Evolutionary conservation across 2,329 filamentous ascomycete genomes (phyloP).

Genomic region (Acephala macrosclerotiorum): DNA sequence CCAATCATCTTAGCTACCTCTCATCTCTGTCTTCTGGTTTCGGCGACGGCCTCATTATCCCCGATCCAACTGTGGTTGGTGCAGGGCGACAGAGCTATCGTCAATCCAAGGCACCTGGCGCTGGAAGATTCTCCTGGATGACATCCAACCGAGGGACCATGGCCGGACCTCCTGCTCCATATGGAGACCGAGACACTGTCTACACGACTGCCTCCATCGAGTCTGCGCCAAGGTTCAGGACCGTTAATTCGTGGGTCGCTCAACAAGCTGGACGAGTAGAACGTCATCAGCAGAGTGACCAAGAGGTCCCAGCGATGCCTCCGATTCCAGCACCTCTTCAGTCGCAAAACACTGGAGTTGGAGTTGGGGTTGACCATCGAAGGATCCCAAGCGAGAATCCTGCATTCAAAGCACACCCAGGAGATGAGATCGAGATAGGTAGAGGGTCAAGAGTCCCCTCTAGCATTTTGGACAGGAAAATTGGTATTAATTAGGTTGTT

Average conservation of each 20-base stretch:
- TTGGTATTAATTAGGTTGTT: constrained; percentile 32
- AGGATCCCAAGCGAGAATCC: constrained; percentile 40
- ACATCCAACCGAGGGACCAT: constrained; percentile 18
- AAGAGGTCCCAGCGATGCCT: constrained; percentile 42
- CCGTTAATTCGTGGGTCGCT: constrained; percentile 68
- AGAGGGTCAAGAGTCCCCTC: constrained; percentile 41
- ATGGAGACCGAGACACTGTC: constrained; percentile 41
- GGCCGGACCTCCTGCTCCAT: constrained; percentile 21
- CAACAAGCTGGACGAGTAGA: constrained; percentile 65
- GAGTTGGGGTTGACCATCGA: constrained; percentile 30
- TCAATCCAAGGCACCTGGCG: constrained; percentile 31
- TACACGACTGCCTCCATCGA: constrained; percentile 43
- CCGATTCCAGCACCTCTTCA: constrained; percentile 35
- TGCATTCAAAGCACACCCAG: constrained; percentile 43
- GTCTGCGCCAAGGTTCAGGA: constrained; percentile 60
- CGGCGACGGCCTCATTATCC: constrained; percentile 63
- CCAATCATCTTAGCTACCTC: constrained; percentile 48
- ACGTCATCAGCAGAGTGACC: constrained; percentile 51
- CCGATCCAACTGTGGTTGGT: constrained; percentile 44
- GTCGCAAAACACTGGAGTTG: background rate
- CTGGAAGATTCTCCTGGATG: constrained; percentile 43
- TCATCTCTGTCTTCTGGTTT: constrained; percentile 71
- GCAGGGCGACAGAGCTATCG: constrained; percentile 30
- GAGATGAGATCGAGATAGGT: constrained; percentile 40
- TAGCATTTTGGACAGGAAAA: constrained; percentile 41